Percentiles rank a stretch among this genome's conserved stretches.
Evolutionary conservation across 495 filamentous ascomycete species (phyloP).

Genomic region (Neurospora tetraspora): DNA sequence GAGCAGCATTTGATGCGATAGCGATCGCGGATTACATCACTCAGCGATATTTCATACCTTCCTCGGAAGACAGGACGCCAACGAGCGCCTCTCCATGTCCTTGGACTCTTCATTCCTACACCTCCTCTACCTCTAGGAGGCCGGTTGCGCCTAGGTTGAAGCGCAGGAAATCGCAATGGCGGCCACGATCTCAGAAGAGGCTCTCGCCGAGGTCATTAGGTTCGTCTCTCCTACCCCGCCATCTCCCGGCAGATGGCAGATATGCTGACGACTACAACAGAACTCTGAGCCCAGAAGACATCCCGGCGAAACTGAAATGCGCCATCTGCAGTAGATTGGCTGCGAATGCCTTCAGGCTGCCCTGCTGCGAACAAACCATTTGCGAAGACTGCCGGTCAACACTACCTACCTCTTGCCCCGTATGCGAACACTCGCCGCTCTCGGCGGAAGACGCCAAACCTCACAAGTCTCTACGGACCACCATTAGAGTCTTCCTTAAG

Average conservation of each 20-base stretch:
- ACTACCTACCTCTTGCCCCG: constrained; percentile 72
- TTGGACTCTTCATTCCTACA: not conserved
- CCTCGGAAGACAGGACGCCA: not conserved
- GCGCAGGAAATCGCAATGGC: constrained; percentile 15
- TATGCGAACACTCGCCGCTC: constrained; percentile 84
- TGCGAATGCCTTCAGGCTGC: constrained; percentile 81
- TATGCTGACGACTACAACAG: constrained; percentile 34
- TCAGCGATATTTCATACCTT: not conserved
- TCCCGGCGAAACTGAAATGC: constrained; percentile 90
- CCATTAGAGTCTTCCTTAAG: constrained; percentile 77
- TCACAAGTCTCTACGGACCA: constrained; percentile 78
- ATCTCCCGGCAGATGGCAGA: not conserved
- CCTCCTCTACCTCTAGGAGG: constrained; percentile 1
- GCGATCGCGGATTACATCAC: not conserved
- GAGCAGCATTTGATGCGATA: not conserved
- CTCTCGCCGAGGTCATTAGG: constrained; percentile 30
- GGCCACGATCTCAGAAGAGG: constrained; percentile 11
- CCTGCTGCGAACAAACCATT: constrained; percentile 92
- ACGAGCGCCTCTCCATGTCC: not conserved
- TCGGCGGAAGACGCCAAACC: constrained; percentile 78
- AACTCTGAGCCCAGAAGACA: constrained; percentile 70
- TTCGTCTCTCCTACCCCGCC: constrained; percentile 8
- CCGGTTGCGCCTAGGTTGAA: constrained; percentile 4
- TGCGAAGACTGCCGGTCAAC: constrained; percentile 79
- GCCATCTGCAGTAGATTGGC: constrained; percentile 85